phyloP scores from a whole-genome alignment of 108 stramenopile genomes.

The Nitzschia sp. region DNA sequence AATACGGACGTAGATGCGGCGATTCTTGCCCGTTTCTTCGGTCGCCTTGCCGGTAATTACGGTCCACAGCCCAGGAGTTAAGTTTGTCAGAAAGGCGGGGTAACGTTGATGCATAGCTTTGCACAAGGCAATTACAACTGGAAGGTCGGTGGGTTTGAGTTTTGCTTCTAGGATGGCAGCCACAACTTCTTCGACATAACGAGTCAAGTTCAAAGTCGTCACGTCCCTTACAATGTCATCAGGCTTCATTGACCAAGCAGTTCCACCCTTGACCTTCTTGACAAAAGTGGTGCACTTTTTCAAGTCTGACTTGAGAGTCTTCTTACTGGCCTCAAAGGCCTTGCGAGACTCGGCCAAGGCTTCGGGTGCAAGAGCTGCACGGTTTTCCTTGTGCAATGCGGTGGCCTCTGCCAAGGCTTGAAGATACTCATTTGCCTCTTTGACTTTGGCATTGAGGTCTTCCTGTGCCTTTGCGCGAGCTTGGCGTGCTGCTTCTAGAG shows the following conservation, averaged over 20 bases:
- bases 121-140: conserved; percentile 62
- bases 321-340: conserved; percentile 71
- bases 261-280: conserved; percentile 86
- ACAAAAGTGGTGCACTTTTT: conserved; percentile 97
- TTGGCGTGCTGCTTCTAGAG: conserved; percentile 21
- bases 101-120: conserved; percentile 77
- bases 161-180: conserved; percentile 83
- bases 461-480: conserved; percentile 19
- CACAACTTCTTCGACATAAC: conserved; percentile 94
- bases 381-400: conserved; percentile 22
- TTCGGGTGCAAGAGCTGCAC: conserved; percentile 25
- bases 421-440: conserved; percentile 37
- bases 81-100: conserved; percentile 47
- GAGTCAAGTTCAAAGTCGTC: conserved; percentile 84
- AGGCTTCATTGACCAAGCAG: conserved; percentile 56
- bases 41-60: conserved; percentile 44
- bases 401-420: conserved; percentile 22
- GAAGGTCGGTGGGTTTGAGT: conserved; percentile 67
- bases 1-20: conserved; percentile 66
- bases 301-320: conserved; percentile 90
- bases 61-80: conserved; percentile 54
- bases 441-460: conserved; percentile 26
- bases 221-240: conserved; percentile 75
- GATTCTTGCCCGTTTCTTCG: conserved; percentile 52
- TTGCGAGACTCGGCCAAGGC: conserved; percentile 36